Evolutionary conservation across 495 filamentous ascomycete species (phyloP).

Genomic region (Elaphomyces granulatus): DNA sequence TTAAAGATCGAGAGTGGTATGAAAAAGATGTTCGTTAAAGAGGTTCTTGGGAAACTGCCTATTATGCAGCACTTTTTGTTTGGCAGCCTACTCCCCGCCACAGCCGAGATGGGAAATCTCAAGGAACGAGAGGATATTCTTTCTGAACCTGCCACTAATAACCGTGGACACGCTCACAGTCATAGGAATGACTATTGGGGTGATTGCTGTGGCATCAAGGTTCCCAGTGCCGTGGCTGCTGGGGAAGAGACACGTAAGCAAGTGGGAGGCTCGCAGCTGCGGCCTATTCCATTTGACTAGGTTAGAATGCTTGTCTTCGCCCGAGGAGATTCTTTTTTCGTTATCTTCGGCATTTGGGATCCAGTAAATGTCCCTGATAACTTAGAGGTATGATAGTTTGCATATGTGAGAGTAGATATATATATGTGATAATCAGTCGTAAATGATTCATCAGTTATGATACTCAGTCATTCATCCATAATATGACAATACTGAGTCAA

Average conservation of each 20-base stretch:
- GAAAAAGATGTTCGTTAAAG: conserved; percentile 88
- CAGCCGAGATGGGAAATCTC: conserved; percentile 61
- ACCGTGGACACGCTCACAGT: conserved; percentile 17
- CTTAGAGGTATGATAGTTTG: no score
- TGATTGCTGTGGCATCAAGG: conserved; percentile 97
- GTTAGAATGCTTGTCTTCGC: no score
- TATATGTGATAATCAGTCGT: no score
- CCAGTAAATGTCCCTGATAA: no score
- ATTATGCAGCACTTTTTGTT: conserved; percentile 99
- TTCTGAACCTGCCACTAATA: conserved; percentile 37
- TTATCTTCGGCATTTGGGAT: no score
- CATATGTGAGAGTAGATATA: no score
- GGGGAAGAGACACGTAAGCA: conserved; percentile 73
- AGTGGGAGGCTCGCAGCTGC: conserved; percentile 44
- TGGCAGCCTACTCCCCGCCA: conserved; percentile 66
- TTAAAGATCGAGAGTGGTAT: conserved; percentile 86
- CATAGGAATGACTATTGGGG: conserved; percentile 66
- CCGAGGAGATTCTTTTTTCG: no score
- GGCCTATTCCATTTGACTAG: conserved; percentile 87
- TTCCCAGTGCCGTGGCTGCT: conserved; percentile 83
- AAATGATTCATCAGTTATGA: no score
- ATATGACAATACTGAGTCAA: no score
- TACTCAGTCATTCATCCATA: no score
- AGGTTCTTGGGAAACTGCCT: conserved; percentile 85
- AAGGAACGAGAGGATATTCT: conserved; percentile 40